Evolutionary conservation across 768 basidiomycete species (phyloP).

Genomic region (Flagelloscypha sp.): DNA sequence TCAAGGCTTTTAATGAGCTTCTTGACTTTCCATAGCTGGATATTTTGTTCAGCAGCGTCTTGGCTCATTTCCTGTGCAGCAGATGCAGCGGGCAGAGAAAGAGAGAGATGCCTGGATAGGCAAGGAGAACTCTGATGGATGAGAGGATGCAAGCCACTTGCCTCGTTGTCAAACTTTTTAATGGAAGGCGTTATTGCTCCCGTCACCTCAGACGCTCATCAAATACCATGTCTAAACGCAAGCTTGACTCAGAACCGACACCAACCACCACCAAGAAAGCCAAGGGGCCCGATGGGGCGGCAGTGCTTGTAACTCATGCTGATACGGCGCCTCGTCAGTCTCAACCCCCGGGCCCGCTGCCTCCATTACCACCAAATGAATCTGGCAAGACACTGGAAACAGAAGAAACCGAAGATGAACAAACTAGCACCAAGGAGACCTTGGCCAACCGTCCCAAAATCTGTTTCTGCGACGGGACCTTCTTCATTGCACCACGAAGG

Average conservation of each 20-base stretch:
- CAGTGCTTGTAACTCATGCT: no score
- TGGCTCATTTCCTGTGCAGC: constrained; percentile 48
- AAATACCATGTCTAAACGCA: constrained; percentile 28
- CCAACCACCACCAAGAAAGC: constrained; percentile 21
- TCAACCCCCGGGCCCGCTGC: no score
- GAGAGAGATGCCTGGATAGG: constrained; percentile 14
- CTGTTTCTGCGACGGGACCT: constrained; percentile 75
- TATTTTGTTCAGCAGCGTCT: constrained; percentile 87
- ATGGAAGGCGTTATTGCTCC: no score
- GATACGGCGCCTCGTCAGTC: no score
- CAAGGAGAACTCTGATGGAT: constrained; percentile 5
- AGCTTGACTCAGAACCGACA: constrained; percentile 21
- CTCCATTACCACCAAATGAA: no score
- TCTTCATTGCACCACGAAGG: constrained; percentile 72
- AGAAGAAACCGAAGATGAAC: constrained; percentile 29
- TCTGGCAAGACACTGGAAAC: neutral
- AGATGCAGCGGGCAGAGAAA: constrained; percentile 14
- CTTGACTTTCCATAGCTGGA: constrained; percentile 98
- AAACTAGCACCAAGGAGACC: constrained; percentile 71
- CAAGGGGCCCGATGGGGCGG: constrained; percentile 19
- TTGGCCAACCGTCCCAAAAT: constrained; percentile 64
- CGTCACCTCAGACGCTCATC: no score
- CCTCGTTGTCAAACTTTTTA: no score
- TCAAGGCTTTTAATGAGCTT: constrained; percentile 99
- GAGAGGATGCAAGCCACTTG: no score